Percentiles rank a stretch among this genome's conserved stretches.
These are phyloP conservation scores for Talaromyces sp. DNA, from an alignment of 2,329 filamentous ascomycete genomes.

Conservation along the genomic window DNA sequence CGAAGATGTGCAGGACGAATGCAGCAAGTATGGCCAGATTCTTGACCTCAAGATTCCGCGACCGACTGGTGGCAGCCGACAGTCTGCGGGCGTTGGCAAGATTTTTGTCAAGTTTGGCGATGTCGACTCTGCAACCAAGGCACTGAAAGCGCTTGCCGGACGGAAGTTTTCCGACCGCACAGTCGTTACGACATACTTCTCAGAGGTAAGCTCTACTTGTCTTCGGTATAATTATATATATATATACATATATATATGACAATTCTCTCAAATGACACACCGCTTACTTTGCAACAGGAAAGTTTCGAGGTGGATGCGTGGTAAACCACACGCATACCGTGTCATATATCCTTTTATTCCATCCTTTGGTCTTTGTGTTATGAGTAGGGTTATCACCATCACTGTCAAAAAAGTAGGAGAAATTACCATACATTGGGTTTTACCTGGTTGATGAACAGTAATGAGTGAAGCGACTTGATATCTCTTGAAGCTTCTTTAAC, in stretches of 20 bases:
- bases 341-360: neutral
- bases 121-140: slow-evolving; percentile 72
- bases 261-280: neutral
- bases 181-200: slow-evolving; percentile 93
- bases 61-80: slow-evolving; percentile 73
- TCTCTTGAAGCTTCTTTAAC: neutral
- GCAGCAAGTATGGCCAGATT: slow-evolving; percentile 80
- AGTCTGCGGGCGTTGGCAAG: slow-evolving; percentile 88
- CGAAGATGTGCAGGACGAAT: slow-evolving; percentile 91
- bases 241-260: neutral
- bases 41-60: slow-evolving; percentile 89
- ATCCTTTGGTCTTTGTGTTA: neutral
- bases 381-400: neutral
- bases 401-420: neutral
- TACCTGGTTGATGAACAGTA: neutral
- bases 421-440: neutral
- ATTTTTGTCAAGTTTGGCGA: slow-evolving; percentile 93
- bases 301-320: slow-evolving; percentile 91
- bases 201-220: slow-evolving; percentile 60
- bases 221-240: no score
- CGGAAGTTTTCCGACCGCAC: slow-evolving; percentile 95
- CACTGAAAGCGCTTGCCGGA: slow-evolving; percentile 82
- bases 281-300: slow-evolving; percentile 51
- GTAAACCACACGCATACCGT: slow-evolving; percentile 44
- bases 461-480: neutral